Percentiles rank a stretch among this genome's conserved stretches.
Evolutionary conservation across 306 rosid genomes (phyloP).

Genomic region (Vigna hirtella): DNA sequence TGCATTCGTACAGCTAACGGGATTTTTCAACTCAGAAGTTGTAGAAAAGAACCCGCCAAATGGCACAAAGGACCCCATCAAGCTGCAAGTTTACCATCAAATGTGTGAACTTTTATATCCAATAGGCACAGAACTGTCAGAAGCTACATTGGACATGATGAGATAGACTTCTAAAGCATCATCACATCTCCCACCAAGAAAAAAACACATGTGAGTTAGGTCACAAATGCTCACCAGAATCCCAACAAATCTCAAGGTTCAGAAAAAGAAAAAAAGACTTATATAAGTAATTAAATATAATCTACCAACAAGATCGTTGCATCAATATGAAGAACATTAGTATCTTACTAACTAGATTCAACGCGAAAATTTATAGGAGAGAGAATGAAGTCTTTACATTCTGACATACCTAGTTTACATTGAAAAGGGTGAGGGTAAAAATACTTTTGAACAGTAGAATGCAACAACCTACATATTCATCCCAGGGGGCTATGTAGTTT

Average conservation of each 20-base stretch:
- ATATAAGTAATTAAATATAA: too few relatives aligned
- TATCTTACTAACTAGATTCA: too few relatives aligned
- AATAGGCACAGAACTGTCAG: conserved; percentile 57
- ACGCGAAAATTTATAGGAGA: too few relatives aligned
- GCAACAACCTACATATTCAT: not conserved
- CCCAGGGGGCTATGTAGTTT: conserved; percentile 3
- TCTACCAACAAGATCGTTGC: not conserved
- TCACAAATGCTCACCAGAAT: not conserved
- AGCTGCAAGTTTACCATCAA: conserved; percentile 77
- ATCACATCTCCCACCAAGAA: conserved; percentile 6
- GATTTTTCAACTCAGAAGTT: conserved; percentile 61
- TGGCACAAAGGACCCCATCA: conserved; percentile 97
- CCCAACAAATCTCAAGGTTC: not conserved
- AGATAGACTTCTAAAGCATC: conserved; percentile 29
- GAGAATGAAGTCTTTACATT: too few relatives aligned
- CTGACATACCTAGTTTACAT: too few relatives aligned
- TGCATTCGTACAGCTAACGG: conserved; percentile 49
- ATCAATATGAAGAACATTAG: too few relatives aligned
- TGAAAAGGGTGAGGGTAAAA: too few relatives aligned
- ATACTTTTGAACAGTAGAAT: too few relatives aligned
- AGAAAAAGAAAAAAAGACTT: too few relatives aligned
- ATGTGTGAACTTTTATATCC: conserved; percentile 63
- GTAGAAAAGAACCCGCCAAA: conserved; percentile 88
- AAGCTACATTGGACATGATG: conserved; percentile 45
- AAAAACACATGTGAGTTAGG: not conserved